phyloP scores from a whole-genome alignment of 2,329 filamentous ascomycete species.

The Cryphonectria japonica region DNA sequence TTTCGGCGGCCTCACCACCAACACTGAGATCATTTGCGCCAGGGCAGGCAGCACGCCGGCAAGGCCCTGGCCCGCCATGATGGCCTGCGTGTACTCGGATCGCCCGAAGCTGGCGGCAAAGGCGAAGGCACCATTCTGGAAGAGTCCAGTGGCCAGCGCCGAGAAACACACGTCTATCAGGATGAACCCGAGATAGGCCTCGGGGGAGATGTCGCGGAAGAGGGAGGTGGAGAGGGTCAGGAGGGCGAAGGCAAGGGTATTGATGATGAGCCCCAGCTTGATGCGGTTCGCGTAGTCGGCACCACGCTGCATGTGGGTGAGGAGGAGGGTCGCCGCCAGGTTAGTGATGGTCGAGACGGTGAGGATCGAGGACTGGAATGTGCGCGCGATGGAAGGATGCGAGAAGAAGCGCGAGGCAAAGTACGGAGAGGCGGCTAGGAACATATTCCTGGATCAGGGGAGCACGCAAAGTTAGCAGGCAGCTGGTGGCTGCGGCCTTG shows the following conservation, averaged over 20 bases:
- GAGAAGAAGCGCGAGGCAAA: conserved; percentile 80
- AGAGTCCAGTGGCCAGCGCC: conserved; percentile 78
- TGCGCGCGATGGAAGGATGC: conserved; percentile 71
- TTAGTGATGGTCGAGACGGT: conserved; percentile 86
- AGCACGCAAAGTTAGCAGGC: conserved; percentile 5
- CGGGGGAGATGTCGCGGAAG: conserved; percentile 64
- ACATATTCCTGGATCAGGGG: conserved; percentile 79
- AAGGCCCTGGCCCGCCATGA: conserved; percentile 93
- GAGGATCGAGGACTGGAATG: conserved; percentile 89
- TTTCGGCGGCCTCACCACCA: conserved; percentile 60
- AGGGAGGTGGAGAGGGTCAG: conserved; percentile 78
- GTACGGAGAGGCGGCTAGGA: conserved; percentile 91
- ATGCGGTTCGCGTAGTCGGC: conserved; percentile 92
- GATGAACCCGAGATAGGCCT: conserved; percentile 77
- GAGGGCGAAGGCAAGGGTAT: conserved; percentile 74
- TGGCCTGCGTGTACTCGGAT: conserved; percentile 89
- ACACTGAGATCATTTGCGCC: conserved; percentile 82
- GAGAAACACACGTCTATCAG: conserved; percentile 81
- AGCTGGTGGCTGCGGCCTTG: conserved; percentile 8
- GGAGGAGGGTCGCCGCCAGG: conserved; percentile 72
- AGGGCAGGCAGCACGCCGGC: conserved; percentile 88
- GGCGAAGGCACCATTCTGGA: conserved; percentile 93
- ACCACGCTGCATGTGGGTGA: conserved; percentile 78
- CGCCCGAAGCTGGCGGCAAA: conserved; percentile 85
- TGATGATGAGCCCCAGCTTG: conserved; percentile 74